Base-by-base conservation (phyloP, 2,329 filamentous ascomycete genomes). In the Ophiostoma australiae region DNA sequence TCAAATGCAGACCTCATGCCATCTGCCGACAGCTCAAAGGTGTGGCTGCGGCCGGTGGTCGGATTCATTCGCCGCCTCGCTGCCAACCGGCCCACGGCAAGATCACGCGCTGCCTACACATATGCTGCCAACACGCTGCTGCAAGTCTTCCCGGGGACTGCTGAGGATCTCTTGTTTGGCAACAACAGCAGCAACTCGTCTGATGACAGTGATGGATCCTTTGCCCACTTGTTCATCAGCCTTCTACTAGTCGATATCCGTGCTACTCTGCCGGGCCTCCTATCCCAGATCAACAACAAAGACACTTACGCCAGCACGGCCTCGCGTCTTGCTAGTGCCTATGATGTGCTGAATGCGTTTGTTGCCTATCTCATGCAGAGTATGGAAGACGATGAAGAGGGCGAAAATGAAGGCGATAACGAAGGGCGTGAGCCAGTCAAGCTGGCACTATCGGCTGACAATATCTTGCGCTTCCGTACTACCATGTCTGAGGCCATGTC, bases 211-310 rank as follows among this genome's bases (percentile, higher is more conserved):
- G 80, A 82, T 44, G 88, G 86, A 72, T 84, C 87, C 0, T 86
- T 87, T 73, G 84, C 86, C 0, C 90, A 88, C 75, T 80, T 91
- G 4, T 83, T 91, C 71, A 78, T 90, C 70, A 89, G 86, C 74
- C 83, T 90, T n/a, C 76, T 90, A 7, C 83, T 90, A 44, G 86
- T 90, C 71, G 89, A 91, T 76, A 81, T 91, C 35, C 85, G 87
- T 58, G 85, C 89, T 15, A 87, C 87, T 0, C 82, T 88, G 33
- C 89, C 90, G 1, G 81, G 84, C 2, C 81, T 91, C 1, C 81
- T 91, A 1, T 81, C 83, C 61, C 82, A 85, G 70, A 83, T 90
- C 71, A 88, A 89, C 76, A 83, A 80, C 33, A 55, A n/a, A 5
- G 80, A 83, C 1, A 79, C 81, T 1, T 90, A 91, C 75, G 77